Percentiles rank a stretch among this genome's conserved stretches.
phyloP scores from a whole-genome alignment of 208 protist genomes.

The Wallacemonas collosoma region DNA sequence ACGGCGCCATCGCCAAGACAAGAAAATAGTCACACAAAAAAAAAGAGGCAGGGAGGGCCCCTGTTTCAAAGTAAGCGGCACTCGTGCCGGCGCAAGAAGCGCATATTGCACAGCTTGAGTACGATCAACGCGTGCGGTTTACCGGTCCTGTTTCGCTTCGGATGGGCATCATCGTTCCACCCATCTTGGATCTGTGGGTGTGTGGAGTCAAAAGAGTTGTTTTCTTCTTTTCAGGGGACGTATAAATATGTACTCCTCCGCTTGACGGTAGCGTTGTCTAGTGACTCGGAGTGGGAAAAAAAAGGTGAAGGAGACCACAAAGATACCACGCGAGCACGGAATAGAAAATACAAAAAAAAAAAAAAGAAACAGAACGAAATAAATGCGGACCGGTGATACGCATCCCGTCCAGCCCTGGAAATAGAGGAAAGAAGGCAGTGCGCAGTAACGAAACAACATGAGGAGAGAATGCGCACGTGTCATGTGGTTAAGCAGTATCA shows the following conservation, averaged over 20 bases:
- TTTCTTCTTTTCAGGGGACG: no score
- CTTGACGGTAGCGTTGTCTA: no score
- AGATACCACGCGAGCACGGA: not conserved
- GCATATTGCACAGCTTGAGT: no score
- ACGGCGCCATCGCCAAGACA: not conserved
- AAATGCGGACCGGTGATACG: not conserved
- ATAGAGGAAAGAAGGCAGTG: no score
- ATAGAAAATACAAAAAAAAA: not conserved
- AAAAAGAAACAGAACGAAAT: constrained; percentile 8
- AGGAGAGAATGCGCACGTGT: not conserved
- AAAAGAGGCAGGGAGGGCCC: not conserved
- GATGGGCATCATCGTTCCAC: no score
- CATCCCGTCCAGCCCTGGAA: no score
- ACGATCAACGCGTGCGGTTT: no score
- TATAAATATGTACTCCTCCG: no score
- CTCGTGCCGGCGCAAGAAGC: no score
- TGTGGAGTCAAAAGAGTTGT: no score
- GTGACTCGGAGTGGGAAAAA: not conserved
- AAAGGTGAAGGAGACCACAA: constrained; percentile 15
- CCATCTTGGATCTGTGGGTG: no score
- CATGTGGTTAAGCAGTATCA: not conserved
- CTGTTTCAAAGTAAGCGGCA: not conserved
- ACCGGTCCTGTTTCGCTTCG: no score
- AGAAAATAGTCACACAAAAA: constrained; percentile 13
- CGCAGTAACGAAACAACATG: not conserved